These are phyloP conservation scores for Picea engelmannii DNA, from an alignment of 83 land plant species.

Conservation along the genomic window DNA sequence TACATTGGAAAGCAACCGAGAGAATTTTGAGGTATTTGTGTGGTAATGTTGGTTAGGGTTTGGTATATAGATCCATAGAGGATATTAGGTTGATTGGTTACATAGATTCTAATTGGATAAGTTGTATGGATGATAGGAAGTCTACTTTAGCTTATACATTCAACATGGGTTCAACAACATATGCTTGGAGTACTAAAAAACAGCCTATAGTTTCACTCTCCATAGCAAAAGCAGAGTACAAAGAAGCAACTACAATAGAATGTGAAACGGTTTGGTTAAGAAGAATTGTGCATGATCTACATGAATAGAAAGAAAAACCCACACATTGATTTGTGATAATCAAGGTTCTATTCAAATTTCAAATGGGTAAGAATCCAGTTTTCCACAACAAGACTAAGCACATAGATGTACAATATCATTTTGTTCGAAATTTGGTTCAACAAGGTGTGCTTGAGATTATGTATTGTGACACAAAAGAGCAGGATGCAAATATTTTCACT, in stretches of 20 bases:
- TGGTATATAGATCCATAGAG: neutral
- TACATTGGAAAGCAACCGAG: neutral
- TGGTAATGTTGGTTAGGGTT: neutral
- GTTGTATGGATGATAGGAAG: neutral
- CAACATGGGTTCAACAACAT: neutral
- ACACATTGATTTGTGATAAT: neutral
- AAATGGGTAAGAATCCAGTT: too few species aligned
- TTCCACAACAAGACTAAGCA: too few species aligned
- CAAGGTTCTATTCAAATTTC: too few species aligned
- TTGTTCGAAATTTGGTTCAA: too few species aligned
- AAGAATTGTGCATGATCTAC: neutral
- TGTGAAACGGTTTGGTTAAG: neutral
- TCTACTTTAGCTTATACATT: neutral
- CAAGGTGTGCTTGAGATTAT: too few species aligned
- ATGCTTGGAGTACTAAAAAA: neutral
- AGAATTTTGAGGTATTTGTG: neutral
- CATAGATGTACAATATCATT: too few species aligned
- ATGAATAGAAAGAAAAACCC: neutral
- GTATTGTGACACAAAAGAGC: too few species aligned
- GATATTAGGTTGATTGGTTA: neutral
- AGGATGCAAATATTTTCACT: too few species aligned
- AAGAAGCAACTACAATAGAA: neutral
- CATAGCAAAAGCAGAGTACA: neutral
- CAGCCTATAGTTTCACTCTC: neutral
- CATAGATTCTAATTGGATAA: neutral